Percentiles rank a stretch among this genome's conserved stretches.
Evolutionary conservation across 257 asterid genomes (phyloP).

Genomic region (Parsonsia alboflavescens): DNA sequence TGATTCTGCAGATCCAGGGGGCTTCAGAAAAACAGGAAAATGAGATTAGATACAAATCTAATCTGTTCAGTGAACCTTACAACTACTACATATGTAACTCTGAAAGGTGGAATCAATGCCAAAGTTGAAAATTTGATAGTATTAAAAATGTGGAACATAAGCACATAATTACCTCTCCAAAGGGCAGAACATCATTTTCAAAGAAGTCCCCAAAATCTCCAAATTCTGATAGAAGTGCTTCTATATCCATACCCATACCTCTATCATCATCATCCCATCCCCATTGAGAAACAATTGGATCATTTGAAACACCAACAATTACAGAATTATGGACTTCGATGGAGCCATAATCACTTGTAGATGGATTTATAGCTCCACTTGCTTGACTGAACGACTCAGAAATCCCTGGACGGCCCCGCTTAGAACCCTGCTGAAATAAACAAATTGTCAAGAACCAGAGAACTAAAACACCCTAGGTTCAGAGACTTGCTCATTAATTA

Average conservation of each 20-base stretch:
- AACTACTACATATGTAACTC: background rate
- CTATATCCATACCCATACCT: conserved; percentile 76
- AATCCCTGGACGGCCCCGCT: conserved; percentile 67
- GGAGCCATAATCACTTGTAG: conserved; percentile 63
- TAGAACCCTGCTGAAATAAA: conserved; percentile 54
- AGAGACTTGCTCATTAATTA: conserved; percentile 2
- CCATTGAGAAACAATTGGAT: conserved; percentile 56
- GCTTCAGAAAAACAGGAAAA: conserved; percentile 56
- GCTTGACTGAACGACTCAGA: conserved; percentile 78
- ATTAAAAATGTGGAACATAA: background rate
- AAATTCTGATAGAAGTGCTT: conserved; percentile 86
- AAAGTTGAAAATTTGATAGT: background rate
- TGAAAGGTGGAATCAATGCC: background rate
- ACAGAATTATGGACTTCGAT: conserved; percentile 57
- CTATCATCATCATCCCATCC: conserved; percentile 96
- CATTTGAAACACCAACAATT: conserved; percentile 49
- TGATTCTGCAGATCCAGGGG: conserved; percentile 89
- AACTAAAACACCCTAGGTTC: conserved; percentile 1
- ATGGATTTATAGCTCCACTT: conserved; percentile 71
- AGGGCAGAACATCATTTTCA: conserved; percentile 73
- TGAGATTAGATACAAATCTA: conserved; percentile 13
- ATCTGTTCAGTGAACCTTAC: background rate
- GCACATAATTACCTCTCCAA: conserved; percentile 75
- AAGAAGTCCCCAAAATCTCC: conserved; percentile 98
- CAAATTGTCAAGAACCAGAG: conserved; percentile 6